Evolutionary conservation across 1,284 basidiomycete species (phyloP).

Genomic region (Sphagnurus paluster): DNA sequence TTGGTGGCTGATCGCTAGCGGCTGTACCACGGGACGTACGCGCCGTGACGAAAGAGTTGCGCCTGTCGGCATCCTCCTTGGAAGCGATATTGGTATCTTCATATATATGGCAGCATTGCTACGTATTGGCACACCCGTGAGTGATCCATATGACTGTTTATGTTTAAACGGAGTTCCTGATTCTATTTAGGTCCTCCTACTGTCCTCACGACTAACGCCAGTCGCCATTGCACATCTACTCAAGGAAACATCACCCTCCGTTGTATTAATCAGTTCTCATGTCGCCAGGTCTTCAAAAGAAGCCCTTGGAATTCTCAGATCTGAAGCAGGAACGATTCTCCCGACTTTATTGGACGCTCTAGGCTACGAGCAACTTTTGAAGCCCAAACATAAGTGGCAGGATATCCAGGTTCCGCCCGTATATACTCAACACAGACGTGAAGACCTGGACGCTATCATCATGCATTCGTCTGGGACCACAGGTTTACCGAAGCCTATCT

Average conservation of each 20-base stretch:
- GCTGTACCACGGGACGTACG: constrained; percentile 26
- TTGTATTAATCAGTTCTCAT: constrained; percentile 31
- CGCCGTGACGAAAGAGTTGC: constrained; percentile 22
- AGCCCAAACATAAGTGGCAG: constrained; percentile 13
- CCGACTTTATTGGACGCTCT: constrained; percentile 26
- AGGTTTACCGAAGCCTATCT: constrained; percentile 38
- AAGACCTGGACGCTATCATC: constrained; percentile 33
- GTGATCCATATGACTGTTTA: too few species aligned
- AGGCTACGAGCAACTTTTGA: constrained; percentile 26
- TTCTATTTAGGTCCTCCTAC: constrained; percentile 35
- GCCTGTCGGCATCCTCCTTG: constrained; percentile 37
- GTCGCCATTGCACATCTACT: constrained; percentile 35
- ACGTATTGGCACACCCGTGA: constrained; percentile 35
- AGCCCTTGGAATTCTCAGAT: constrained; percentile 22
- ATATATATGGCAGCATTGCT: constrained; percentile 35
- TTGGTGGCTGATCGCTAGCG: constrained; percentile 30
- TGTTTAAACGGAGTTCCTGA: too few species aligned
- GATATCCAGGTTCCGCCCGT: constrained; percentile 24
- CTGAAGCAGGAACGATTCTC: constrained; percentile 9
- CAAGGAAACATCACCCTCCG: constrained; percentile 28
- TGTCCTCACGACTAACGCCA: constrained; percentile 36
- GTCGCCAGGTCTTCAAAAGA: constrained; percentile 29
- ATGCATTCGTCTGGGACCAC: constrained; percentile 40
- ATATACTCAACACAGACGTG: constrained; percentile 22
- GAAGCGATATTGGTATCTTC: constrained; percentile 38